Evolutionary conservation across 192 early-diverging fungal genomes (phyloP).

Genomic region (Thamnidium elegans): DNA sequence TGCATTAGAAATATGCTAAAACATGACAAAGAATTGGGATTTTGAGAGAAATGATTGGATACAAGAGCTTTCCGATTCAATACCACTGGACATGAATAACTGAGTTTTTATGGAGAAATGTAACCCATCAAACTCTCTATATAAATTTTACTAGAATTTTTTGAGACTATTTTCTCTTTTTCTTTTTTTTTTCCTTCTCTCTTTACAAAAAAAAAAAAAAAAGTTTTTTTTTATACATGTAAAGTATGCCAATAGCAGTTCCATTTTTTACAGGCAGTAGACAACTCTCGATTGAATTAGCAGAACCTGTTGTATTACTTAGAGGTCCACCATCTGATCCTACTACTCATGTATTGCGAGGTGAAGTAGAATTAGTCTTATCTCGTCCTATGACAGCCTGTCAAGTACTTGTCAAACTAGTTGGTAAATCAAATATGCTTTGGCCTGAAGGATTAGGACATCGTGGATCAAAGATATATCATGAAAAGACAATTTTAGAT

Average conservation of each 20-base stretch:
- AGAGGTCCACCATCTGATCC: slow-evolving; percentile 22
- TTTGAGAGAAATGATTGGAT: too few relatives aligned
- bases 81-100: too few relatives aligned
- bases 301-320: slow-evolving; percentile 27
- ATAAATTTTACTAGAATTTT: too few relatives aligned
- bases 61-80: too few relatives aligned
- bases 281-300: slow-evolving; percentile 34
- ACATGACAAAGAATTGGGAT: too few relatives aligned
- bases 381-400: slow-evolving; percentile 12
- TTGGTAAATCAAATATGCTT: slow-evolving; percentile 26
- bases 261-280: slow-evolving; percentile 14
- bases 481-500: slow-evolving; percentile 33
- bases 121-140: too few relatives aligned
- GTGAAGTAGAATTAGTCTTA: slow-evolving; percentile 28
- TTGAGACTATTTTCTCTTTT: neutral
- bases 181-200: neutral
- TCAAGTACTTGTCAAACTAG: slow-evolving; percentile 22
- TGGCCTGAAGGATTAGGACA: slow-evolving; percentile 37
- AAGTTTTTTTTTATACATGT: neutral
- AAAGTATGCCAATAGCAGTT: slow-evolving; percentile 23
- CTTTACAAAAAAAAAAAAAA: neutral
- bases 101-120: too few relatives aligned
- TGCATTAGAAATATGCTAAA: too few relatives aligned
- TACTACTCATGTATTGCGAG: slow-evolving; percentile 23
- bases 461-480: slow-evolving; percentile 16